Evolutionary conservation across 192 early-diverging fungal species (phyloP), one percentile per base, ranked within the genome.

Genomic region (Dissophora globulifera): DNA sequence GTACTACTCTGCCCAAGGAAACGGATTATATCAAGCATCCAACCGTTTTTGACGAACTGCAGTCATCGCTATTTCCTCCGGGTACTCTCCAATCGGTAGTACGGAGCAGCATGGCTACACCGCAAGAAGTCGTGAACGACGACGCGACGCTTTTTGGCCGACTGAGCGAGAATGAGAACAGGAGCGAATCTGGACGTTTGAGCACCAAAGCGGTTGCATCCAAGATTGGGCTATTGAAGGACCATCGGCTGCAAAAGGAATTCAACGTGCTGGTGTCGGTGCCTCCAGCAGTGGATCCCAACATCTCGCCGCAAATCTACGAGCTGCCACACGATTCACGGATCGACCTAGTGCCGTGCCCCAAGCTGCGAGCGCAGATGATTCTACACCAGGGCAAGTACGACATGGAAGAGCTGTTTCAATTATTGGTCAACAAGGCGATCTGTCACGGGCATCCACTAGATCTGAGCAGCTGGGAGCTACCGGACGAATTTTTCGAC

Each of bases 371-470:
- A 17, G 71, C 80, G 0, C 67, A 78, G 31, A 81, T 81, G 74
- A 81, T 81, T 60, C 58, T 78, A 27, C 67, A 78, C 50, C 68
- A 67, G 15, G 35, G 50, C 54, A 62, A 68, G 29, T 78, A 72
- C 38, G 61, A 78, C 43, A 23, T 68, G 9, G 64, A 78, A 2
- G 64, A 78, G 42, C 20, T 81, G 9, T 67, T 61, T 22, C 63
- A 81, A 4, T 27, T 81, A 31, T 19, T 81, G 26, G 38, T 68
- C 2, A 48, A 63, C 1, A 54, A 59, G 16, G 63, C 80, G 0
- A 78, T 69, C 41, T 81, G 80, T 64, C 80, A 81, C 48, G 80
- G 80, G 6, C 52, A 58, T 2, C 63, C 80, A 0, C 6, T 69
- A 5, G 50, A 78, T 53, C 52, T 58, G 17, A 46, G 60, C 25